These are phyloP conservation scores for Ambrosia artemisiifolia DNA, from an alignment of 129 eudicot species.

Conservation along the genomic window DNA sequence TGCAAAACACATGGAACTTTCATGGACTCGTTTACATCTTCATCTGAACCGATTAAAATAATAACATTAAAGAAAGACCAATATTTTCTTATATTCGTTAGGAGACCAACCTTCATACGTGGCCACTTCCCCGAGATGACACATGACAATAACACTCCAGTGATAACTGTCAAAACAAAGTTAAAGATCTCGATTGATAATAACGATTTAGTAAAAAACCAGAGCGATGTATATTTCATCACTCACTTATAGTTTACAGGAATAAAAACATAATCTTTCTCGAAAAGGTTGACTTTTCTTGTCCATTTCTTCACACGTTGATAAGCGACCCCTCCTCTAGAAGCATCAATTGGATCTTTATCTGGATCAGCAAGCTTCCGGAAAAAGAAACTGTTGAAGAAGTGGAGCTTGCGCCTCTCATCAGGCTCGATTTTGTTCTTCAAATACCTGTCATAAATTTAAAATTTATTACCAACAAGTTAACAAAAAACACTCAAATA, in stretches of 20 bases:
- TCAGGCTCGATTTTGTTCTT: slow-evolving; percentile 53
- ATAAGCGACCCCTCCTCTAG: slow-evolving; percentile 73
- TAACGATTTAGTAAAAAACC: background rate
- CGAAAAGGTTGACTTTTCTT: slow-evolving; percentile 81
- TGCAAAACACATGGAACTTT: slow-evolving; percentile 89
- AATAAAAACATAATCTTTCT: slow-evolving; percentile 83
- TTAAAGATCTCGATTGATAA: slow-evolving; percentile 4
- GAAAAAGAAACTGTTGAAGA: slow-evolving; percentile 89
- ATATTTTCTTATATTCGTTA: background rate
- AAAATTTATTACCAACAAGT: background rate
- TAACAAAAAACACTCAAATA: background rate
- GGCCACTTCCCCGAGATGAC: slow-evolving; percentile 80
- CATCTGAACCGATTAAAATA: slow-evolving; percentile 39
- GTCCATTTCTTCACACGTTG: slow-evolving; percentile 99
- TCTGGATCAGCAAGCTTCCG: slow-evolving; percentile 93
- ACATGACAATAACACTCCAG: slow-evolving; percentile 89
- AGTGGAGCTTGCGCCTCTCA: slow-evolving; percentile 65
- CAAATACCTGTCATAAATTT: slow-evolving; percentile 52
- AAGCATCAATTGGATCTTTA: slow-evolving; percentile 70
- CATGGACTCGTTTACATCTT: slow-evolving; percentile 30
- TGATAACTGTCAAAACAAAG: slow-evolving; percentile 57
- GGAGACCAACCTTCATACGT: slow-evolving; percentile 46
- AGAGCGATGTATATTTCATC: background rate
- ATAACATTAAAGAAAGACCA: background rate
- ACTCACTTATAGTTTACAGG: slow-evolving; percentile 93